phyloP scores from a whole-genome alignment of 495 filamentous ascomycete genomes.

The Penicillium canariense region DNA sequence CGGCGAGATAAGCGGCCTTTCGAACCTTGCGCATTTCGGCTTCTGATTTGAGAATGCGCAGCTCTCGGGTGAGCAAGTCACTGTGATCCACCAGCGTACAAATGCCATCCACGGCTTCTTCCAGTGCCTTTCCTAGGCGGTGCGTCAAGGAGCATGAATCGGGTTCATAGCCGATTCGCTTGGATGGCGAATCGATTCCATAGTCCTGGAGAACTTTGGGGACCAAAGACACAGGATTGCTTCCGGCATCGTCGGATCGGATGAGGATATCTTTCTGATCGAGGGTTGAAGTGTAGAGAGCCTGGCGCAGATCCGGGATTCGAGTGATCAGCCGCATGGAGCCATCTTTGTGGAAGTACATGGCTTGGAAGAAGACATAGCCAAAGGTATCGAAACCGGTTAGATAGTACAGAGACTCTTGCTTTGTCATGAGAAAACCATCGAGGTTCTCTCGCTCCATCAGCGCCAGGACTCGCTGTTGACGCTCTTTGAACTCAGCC shows the following conservation, averaged over 20 bases:
- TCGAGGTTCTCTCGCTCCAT: conserved; percentile 27
- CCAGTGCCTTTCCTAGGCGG: conserved; percentile 18
- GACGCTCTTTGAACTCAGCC: conserved; percentile 16
- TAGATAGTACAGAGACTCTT: conserved; percentile 28
- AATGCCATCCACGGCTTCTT: conserved; percentile 14
- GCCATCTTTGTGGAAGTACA: conserved; percentile 27
- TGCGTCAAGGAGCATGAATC: conserved; percentile 21
- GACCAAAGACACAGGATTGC: conserved; percentile 25
- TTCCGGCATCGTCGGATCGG: conserved; percentile 22
- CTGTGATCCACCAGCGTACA: conserved; percentile 22
- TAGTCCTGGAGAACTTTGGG: conserved; percentile 19
- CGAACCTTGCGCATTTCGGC: conserved; percentile 25
- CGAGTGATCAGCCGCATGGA: conserved; percentile 24
- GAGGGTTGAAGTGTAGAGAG: conserved; percentile 23
- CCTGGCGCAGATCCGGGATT: conserved; percentile 24
- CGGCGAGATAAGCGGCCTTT: conserved; percentile 26
- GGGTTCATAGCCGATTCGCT: conserved; percentile 25
- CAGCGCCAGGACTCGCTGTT: conserved; percentile 11
- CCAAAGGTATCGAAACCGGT: conserved; percentile 28
- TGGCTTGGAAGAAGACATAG: conserved; percentile 29
- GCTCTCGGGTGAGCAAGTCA: conserved; percentile 20
- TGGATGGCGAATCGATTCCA: conserved; percentile 17
- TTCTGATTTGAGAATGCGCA: conserved; percentile 24
- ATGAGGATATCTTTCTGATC: conserved; percentile 22
- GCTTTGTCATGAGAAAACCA: conserved; percentile 26